A percentile compares a stretch with the other conserved stretches of the same genome.
phyloP scores from a whole-genome alignment of 169 alveolate species.

The Plasmodium billcollinsi region DNA sequence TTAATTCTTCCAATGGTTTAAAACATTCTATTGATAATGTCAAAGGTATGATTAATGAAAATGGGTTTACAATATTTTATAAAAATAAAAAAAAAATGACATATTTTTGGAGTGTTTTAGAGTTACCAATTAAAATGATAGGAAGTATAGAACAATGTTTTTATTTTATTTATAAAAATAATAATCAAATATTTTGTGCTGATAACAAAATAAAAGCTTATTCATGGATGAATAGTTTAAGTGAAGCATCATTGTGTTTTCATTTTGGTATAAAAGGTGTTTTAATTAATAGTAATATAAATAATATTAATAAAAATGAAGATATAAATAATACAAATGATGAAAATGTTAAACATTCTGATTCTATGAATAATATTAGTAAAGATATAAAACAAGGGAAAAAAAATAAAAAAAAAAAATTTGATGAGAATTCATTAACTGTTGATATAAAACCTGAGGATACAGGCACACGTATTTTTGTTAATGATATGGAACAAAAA shows the following conservation, averaged over 20 bases:
- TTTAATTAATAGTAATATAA: slow-evolving; percentile 17
- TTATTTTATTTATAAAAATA: slow-evolving; percentile 48
- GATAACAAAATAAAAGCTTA: slow-evolving; percentile 35
- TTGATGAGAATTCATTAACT: slow-evolving; percentile 14
- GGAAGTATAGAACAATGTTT: slow-evolving; percentile 71
- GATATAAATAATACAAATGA: slow-evolving; percentile 20
- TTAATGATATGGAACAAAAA: slow-evolving; percentile 34
- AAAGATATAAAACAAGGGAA: background rate
- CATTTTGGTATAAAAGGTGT: slow-evolving; percentile 60
- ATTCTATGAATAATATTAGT: background rate
- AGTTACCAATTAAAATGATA: slow-evolving; percentile 66
- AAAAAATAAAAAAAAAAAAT: slow-evolving; percentile 12
- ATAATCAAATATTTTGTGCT: slow-evolving; percentile 67
- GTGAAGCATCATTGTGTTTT: slow-evolving; percentile 52
- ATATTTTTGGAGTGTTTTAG: slow-evolving; percentile 46
- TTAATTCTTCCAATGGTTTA: slow-evolving; percentile 48
- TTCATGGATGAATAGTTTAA: slow-evolving; percentile 61
- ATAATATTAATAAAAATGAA: background rate
- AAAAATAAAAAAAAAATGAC: slow-evolving; percentile 71
- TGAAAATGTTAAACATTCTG: slow-evolving; percentile 10
- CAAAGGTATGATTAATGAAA: slow-evolving; percentile 29
- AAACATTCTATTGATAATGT: slow-evolving; percentile 72
- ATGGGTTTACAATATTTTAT: slow-evolving; percentile 65
- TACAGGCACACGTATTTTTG: slow-evolving; percentile 28
- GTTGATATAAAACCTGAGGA: slow-evolving; percentile 65